phyloP scores from a whole-genome alignment of 1,284 basidiomycete species.

The Sphaerobolus stellatus region DNA sequence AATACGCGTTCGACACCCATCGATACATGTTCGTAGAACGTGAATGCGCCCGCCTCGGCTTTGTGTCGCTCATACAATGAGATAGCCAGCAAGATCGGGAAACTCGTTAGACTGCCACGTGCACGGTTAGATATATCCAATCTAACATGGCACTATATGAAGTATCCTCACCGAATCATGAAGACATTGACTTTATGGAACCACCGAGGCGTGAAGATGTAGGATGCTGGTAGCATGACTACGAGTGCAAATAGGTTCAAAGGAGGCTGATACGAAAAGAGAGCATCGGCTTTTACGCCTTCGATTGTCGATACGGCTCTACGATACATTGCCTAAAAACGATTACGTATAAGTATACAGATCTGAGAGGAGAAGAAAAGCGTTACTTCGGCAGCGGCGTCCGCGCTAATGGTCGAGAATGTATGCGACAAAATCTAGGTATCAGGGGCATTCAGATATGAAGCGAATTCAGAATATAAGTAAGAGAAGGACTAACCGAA shows the following conservation, averaged over 20 bases:
- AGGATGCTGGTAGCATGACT: constrained; percentile 81
- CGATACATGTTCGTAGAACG: constrained; percentile 70
- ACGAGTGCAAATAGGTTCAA: constrained; percentile 82
- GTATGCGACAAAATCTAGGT: constrained; percentile 88
- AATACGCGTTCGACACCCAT: constrained; percentile 65
- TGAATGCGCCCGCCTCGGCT: constrained; percentile 57
- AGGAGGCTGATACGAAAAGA: constrained; percentile 93
- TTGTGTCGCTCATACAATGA: constrained; percentile 83
- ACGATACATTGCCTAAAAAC: constrained; percentile 80
- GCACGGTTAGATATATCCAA: constrained; percentile 8
- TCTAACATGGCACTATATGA: constrained; percentile 12
- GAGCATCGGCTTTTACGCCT: constrained; percentile 84
- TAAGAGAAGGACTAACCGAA: constrained; percentile 58
- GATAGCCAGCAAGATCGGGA: constrained; percentile 82
- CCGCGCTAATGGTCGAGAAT: constrained; percentile 87
- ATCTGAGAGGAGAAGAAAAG: not conserved
- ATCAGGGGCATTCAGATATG: constrained; percentile 23
- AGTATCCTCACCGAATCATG: constrained; percentile 60
- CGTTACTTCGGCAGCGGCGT: constrained; percentile 83
- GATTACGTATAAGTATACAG: constrained; percentile 5
- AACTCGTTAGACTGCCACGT: constrained; percentile 67
- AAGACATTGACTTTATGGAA: constrained; percentile 93
- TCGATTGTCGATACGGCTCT: constrained; percentile 88
- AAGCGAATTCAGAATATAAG: constrained; percentile 1
- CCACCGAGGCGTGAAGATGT: constrained; percentile 74